Percentiles rank a stretch among this genome's conserved stretches.
Conservation (phyloP, 768 basidiomycete genomes). For the Dendrothele bispora region DNA sequence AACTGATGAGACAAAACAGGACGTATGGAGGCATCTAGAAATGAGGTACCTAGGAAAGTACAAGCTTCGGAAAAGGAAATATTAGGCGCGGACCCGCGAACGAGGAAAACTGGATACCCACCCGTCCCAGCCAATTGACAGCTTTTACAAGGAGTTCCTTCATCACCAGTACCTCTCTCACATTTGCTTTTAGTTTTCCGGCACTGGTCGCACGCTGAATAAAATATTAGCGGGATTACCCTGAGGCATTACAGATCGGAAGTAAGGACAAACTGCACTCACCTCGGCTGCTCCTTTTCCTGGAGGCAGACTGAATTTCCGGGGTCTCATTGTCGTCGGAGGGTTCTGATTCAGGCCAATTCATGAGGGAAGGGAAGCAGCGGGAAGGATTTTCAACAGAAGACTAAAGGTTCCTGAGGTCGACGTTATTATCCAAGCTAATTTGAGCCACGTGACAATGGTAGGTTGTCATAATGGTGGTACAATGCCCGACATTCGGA, state of each 20-base stretch:
- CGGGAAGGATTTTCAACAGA: no score
- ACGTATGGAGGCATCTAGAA: no score
- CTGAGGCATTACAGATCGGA: conserved; percentile 6
- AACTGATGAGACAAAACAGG: conserved; percentile 3
- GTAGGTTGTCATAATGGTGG: no score
- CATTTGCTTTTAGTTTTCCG: conserved; percentile 89
- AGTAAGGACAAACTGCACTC: conserved; percentile 10
- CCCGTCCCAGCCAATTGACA: conserved; percentile 58
- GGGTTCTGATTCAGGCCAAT: conserved; percentile 60
- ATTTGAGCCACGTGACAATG: no score
- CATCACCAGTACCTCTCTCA: conserved; percentile 52
- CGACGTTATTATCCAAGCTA: no score
- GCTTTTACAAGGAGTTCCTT: conserved; percentile 58
- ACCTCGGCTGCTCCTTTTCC: conserved; percentile 71
- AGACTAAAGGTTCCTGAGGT: no score
- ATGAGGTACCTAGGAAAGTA: conserved; percentile 57
- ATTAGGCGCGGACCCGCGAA: not conserved
- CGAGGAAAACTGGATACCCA: conserved; percentile 24
- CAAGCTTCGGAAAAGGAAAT: conserved; percentile 47
- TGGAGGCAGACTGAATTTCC: conserved; percentile 39
- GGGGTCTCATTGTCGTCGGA: conserved; percentile 55
- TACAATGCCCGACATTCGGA: no score
- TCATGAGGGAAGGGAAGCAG: conserved; percentile 33
- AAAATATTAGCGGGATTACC: conserved; percentile 6
- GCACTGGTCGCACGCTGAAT: conserved; percentile 81